Evolutionary conservation across 495 filamentous ascomycete genomes (phyloP), one percentile per base, ranked within the genome.

Genomic region (Aspergillus affinis): DNA sequence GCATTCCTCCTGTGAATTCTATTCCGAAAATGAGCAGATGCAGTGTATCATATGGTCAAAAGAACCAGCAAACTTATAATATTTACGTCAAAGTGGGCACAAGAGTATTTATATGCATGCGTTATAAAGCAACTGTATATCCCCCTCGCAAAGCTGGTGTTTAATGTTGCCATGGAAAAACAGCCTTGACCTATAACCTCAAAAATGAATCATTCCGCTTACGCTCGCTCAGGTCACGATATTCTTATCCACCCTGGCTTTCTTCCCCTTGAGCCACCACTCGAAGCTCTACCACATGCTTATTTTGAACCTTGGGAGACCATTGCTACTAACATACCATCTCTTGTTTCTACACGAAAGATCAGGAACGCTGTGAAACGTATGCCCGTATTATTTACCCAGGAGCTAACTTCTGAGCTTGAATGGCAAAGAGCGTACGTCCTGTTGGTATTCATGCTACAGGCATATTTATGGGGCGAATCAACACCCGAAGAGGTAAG

Each of bases 181-280:
- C n/a, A n/a, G n/a, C n/a, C n/a, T n/a, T n/a, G n/a, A n/a, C n/a
- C n/a, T n/a, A n/a, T n/a, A n/a, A n/a, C n/a, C n/a, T n/a, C n/a
- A n/a, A n/a, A n/a, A n/a, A n/a, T n/a, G n/a, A n/a, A n/a, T n/a
- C n/a, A n/a, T n/a, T n/a, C n/a, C n/a, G n/a, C n/a, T n/a, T n/a
- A n/a, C n/a, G n/a, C n/a, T n/a, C n/a, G n/a, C n/a, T n/a, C n/a
- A n/a, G n/a, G n/a, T n/a, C n/a, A 48, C 13, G 45, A 48, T 20
- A 20, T 48, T 12, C 13, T n/a, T 2, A 3, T n/a, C 21, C 6
- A 3, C 5, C 4, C 49, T 76, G 91, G 91, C 61, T 96, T 96
- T 75, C 84, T 96, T 29, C 90, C 91, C 0, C 72, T 82, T 26
- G 79, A 87, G 62, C 72, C 85, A 41, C 91, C 91, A 48, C 75